phyloP scores from a whole-genome alignment of 768 basidiomycete genomes.

The Pleurotus tuoliensis region DNA sequence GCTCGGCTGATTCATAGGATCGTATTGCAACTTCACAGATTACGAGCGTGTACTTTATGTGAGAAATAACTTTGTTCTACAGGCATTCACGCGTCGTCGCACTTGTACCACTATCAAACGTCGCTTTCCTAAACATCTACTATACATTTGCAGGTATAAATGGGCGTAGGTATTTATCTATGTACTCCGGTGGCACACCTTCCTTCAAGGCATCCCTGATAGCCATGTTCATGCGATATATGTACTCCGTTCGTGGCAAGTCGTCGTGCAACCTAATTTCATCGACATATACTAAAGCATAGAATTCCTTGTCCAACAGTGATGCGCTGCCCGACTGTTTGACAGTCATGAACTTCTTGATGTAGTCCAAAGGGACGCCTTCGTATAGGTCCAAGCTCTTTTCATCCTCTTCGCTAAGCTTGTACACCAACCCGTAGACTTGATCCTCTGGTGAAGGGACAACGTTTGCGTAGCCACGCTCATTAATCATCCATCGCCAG shows the following conservation, averaged over 20 bases:
- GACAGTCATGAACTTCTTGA: slow-evolving; percentile 30
- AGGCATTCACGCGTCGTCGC: too few relatives aligned
- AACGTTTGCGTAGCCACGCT: slow-evolving; percentile 41
- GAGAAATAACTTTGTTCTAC: too few relatives aligned
- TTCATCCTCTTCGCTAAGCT: slow-evolving; percentile 38
- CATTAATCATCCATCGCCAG: slow-evolving; percentile 48
- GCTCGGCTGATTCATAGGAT: slow-evolving; percentile 36
- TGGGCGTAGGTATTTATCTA: slow-evolving; percentile 39
- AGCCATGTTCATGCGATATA: slow-evolving; percentile 41
- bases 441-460: slow-evolving; percentile 35
- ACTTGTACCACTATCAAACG: too few relatives aligned
- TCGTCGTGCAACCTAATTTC: slow-evolving; percentile 26
- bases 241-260: slow-evolving; percentile 36
- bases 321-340: slow-evolving; percentile 13
- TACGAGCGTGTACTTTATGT: too few relatives aligned
- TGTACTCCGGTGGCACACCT: slow-evolving; percentile 37
- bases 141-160: slow-evolving; percentile 29
- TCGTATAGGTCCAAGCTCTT: slow-evolving; percentile 39
- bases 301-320: slow-evolving; percentile 3
- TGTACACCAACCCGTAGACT: slow-evolving; percentile 41
- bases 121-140: too few relatives aligned
- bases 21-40: too few relatives aligned
- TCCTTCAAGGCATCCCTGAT: slow-evolving; percentile 36
- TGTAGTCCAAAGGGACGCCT: slow-evolving; percentile 31
- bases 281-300: slow-evolving; percentile 41